A percentile compares a stretch with the other conserved stretches of the same genome.
Evolutionary conservation across 1,284 basidiomycete genomes (phyloP).

Genomic region (Cystobasidium slooffiae): DNA sequence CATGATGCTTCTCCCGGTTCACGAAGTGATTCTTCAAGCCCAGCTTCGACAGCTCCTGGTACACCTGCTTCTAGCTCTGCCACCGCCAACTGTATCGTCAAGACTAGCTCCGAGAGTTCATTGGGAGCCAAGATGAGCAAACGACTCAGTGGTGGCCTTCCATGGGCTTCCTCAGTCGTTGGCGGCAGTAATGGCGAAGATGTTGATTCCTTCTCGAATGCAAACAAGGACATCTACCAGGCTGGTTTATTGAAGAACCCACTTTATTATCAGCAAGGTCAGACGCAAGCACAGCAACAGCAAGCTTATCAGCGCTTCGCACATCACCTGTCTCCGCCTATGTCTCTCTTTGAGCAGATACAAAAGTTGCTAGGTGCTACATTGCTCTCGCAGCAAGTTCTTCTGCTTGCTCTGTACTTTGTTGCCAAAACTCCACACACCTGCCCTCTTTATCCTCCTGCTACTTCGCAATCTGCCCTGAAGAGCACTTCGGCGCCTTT

Average conservation of each 20-base stretch:
- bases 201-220: background rate
- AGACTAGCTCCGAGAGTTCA: slow-evolving; percentile 26
- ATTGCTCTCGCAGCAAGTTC: slow-evolving; percentile 52
- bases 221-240: slow-evolving; percentile 1
- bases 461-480: slow-evolving; percentile 48
- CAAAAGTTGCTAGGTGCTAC: slow-evolving; percentile 52
- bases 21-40: slow-evolving; percentile 45
- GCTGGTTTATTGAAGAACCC: slow-evolving; percentile 7
- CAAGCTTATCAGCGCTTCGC: background rate
- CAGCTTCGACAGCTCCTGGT: slow-evolving; percentile 49
- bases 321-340: slow-evolving; percentile 10
- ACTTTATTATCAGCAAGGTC: background rate
- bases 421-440: slow-evolving; percentile 47
- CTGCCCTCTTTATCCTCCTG: slow-evolving; percentile 47
- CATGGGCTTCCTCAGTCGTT: background rate
- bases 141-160: slow-evolving; percentile 10
- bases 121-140: slow-evolving; percentile 25
- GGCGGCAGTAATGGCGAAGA: background rate
- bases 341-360: slow-evolving; percentile 41
- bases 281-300: background rate
- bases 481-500: slow-evolving; percentile 49
- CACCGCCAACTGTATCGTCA: slow-evolving; percentile 28
- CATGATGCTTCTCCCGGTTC: slow-evolving; percentile 3
- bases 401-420: slow-evolving; percentile 50
- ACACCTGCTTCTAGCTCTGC: slow-evolving; percentile 43